Percentiles rank a stretch among this genome's conserved stretches.
phyloP scores from a whole-genome alignment of 2,329 filamentous ascomycete species.

The Zymoseptoria crescenta region DNA sequence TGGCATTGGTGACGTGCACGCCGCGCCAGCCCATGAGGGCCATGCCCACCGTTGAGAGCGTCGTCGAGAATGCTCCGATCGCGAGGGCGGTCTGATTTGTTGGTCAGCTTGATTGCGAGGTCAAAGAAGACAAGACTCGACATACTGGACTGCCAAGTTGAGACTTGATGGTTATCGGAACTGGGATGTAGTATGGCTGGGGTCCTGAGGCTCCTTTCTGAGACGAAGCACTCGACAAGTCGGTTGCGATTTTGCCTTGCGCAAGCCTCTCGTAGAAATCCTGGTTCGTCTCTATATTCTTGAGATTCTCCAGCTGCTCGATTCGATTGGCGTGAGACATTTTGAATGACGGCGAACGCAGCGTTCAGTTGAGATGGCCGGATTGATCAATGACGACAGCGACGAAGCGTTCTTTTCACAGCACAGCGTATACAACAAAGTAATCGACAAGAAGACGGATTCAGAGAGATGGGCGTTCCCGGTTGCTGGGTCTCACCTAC shows the following conservation, averaged over 20 bases:
- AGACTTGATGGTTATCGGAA: constrained; percentile 27
- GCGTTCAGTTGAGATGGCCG: background rate
- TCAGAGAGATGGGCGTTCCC: background rate
- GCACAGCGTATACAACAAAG: too few species aligned
- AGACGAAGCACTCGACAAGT: constrained; percentile 10
- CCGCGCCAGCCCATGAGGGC: constrained; percentile 50
- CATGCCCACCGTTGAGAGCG: constrained; percentile 46
- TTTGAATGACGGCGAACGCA: background rate
- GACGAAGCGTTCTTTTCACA: too few species aligned
- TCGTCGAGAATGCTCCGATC: constrained; percentile 48
- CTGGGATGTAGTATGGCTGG: constrained; percentile 22
- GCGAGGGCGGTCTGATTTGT: constrained; percentile 38
- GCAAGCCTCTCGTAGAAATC: constrained; percentile 25
- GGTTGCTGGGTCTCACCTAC: background rate
- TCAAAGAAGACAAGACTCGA: background rate
- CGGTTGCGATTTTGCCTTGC: constrained; percentile 19
- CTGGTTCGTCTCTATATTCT: constrained; percentile 21
- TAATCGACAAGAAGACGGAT: too few species aligned
- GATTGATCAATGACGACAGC: background rate
- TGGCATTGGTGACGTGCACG: constrained; percentile 45
- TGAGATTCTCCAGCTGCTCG: constrained; percentile 24
- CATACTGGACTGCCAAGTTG: constrained; percentile 22
- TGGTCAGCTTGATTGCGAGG: background rate
- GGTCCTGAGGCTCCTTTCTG: constrained; percentile 1
- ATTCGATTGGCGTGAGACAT: constrained; percentile 21